Conservation (phyloP, 129 eudicot genomes). For the Artemisia argyi region DNA sequence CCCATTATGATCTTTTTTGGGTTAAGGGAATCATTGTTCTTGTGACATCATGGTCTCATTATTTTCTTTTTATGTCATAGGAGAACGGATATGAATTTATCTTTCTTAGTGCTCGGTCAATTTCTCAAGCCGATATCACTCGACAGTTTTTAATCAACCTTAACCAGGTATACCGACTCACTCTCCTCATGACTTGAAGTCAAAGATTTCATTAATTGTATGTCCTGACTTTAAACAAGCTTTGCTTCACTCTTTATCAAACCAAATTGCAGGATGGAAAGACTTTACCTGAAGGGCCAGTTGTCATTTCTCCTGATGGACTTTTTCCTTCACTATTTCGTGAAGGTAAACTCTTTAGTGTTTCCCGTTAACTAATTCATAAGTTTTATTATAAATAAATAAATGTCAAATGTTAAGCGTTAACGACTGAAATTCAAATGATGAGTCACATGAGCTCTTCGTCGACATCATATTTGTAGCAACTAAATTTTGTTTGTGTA, state of each 20-base stretch:
- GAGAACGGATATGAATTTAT: conserved; percentile 92
- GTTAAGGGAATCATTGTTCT: too few relatives aligned
- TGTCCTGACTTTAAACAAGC: background rate
- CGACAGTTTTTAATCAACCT: conserved; percentile 86
- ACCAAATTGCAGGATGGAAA: conserved; percentile 66
- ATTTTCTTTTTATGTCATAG: conserved; percentile 39
- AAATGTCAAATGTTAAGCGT: background rate
- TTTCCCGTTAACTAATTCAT: background rate
- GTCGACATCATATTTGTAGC: conserved; percentile 8
- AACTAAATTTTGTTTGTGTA: background rate
- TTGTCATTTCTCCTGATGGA: conserved; percentile 96
- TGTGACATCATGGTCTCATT: background rate
- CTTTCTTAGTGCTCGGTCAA: conserved; percentile 94
- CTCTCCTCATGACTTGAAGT: background rate
- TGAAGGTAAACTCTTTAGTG: conserved; percentile 57
- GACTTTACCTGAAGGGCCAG: conserved; percentile 92
- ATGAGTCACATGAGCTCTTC: conserved; percentile 10
- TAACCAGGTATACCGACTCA: conserved; percentile 59
- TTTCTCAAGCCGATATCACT: conserved; percentile 82
- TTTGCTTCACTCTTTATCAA: conserved; percentile 18
- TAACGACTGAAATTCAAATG: conserved; percentile 12
- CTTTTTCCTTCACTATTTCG: conserved; percentile 94
- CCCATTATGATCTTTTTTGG: too few relatives aligned
- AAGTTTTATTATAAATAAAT: background rate
- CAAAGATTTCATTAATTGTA: background rate